phyloP scores from a whole-genome alignment of 352 stramenopile species.

The Pythium sp. region DNA sequence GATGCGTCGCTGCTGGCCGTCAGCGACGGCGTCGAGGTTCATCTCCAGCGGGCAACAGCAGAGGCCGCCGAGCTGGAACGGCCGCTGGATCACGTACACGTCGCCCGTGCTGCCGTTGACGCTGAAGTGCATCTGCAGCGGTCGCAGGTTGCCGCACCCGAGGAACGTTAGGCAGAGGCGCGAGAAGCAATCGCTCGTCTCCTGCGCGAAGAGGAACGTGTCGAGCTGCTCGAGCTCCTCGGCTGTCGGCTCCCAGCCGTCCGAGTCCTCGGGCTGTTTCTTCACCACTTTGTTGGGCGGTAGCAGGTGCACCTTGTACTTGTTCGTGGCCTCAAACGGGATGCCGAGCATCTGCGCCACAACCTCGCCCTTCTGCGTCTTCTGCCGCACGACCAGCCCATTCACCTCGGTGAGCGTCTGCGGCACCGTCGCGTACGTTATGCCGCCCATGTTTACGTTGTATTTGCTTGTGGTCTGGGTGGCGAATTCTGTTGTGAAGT shows the following conservation, averaged over 20 bases:
- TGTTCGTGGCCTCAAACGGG: constrained; percentile 58
- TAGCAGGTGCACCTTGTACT: constrained; percentile 50
- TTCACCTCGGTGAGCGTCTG: constrained; percentile 33
- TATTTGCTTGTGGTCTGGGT: not conserved
- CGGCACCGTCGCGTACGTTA: constrained; percentile 23
- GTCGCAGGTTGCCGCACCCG: constrained; percentile 37
- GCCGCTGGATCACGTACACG: constrained; percentile 46
- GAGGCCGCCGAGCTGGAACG: constrained; percentile 32
- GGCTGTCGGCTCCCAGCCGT: constrained; percentile 42
- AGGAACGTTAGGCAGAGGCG: constrained; percentile 33
- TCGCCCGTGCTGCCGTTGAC: constrained; percentile 36
- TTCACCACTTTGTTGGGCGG: constrained; percentile 51
- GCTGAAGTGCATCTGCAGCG: constrained; percentile 44
- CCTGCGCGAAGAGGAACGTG: constrained; percentile 42
- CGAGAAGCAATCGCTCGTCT: constrained; percentile 36
- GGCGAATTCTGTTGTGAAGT: not conserved
- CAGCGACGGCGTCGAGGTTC: constrained; percentile 27
- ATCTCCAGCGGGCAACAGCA: constrained; percentile 49
- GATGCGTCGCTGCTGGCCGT: constrained; percentile 25
- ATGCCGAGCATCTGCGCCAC: constrained; percentile 48
- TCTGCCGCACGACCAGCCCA: constrained; percentile 53
- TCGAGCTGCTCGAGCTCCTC: constrained; percentile 50
- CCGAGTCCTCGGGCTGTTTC: constrained; percentile 35
- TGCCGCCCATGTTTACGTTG: not conserved
- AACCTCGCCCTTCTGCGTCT: constrained; percentile 43